Evolutionary conservation across 2,329 filamentous ascomycete species (phyloP).

Genomic region (Monascus ruber): DNA sequence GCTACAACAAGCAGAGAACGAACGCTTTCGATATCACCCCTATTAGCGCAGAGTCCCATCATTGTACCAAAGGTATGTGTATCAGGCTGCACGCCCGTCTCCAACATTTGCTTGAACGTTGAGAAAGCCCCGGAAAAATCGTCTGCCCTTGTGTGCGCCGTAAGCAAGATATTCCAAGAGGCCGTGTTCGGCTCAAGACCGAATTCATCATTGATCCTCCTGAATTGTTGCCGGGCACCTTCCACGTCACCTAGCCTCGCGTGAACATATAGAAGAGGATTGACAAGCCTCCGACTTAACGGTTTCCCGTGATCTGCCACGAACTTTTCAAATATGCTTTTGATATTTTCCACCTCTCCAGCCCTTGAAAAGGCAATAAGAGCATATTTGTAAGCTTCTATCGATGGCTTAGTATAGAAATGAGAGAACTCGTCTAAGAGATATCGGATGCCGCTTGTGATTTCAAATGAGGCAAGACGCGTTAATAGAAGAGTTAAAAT

Average conservation of each 20-base stretch:
- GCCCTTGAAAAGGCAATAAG: constrained; percentile 34
- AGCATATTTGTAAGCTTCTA: constrained; percentile 22
- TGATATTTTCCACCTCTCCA: constrained; percentile 35
- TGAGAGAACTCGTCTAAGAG: constrained; percentile 30
- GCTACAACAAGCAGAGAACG: constrained; percentile 55
- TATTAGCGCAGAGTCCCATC: constrained; percentile 58
- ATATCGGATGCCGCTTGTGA: constrained; percentile 26
- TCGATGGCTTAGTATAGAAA: constrained; percentile 21
- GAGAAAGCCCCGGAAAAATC: constrained; percentile 56
- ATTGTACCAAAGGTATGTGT: constrained; percentile 58
- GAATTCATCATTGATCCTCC: constrained; percentile 48
- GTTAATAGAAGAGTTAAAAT: constrained; percentile 16
- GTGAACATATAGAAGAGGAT: constrained; percentile 60
- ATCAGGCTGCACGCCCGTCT: constrained; percentile 43
- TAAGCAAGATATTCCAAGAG: constrained; percentile 68
- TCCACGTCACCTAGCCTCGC: constrained; percentile 55
- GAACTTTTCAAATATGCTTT: constrained; percentile 34
- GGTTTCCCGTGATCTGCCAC: constrained; percentile 26
- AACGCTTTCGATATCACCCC: constrained; percentile 62
- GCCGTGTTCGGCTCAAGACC: constrained; percentile 44
- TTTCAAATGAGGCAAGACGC: constrained; percentile 16
- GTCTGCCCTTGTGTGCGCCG: constrained; percentile 54
- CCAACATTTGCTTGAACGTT: constrained; percentile 51
- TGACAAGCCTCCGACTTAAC: constrained; percentile 17
- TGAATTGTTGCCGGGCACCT: constrained; percentile 50